Base-by-base conservation (phyloP, 352 stramenopile genomes). In the Elongisporangium undulatum region DNA sequence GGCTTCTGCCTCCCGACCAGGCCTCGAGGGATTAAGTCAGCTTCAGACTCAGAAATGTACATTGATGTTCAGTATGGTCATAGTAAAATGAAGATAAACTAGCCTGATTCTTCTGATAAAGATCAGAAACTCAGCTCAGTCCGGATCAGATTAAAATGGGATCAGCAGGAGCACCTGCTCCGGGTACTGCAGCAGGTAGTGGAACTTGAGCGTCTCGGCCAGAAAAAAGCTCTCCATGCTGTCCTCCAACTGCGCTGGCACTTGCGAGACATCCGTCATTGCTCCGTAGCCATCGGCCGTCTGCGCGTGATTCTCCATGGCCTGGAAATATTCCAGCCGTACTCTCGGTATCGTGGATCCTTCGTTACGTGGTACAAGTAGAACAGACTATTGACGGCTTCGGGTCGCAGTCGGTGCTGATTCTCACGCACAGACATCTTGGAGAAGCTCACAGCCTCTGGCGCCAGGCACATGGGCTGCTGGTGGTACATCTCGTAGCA, bases 221-320 rank as follows among this genome's bases (percentile, higher is more conserved):
- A 99, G 65, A 69, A 99, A 99, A 73, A 99, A 99, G 54, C 87
- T 98, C 74, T 99, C 96, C 96, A 98, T 98, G 58, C 94, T 89
- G 85, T 99, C 87, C 19, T 98, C 83, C n/a, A 90, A 81, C 29
- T 62, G 53, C 20, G 73, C 55, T 3, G 69, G 69, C 29, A 88
- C 48, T 50, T 86, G 26, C 2, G 67, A 74, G 21, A 89, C 77
- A 56, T 92, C 63, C 21, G 68, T 9, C 41, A 89, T 53, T 52
- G 75, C 75, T 12, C 89, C 95, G 64, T 98, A 99, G 5, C 86
- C 96, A 64, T 82, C 81, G 22, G 85, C 72, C 20, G 89, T 90
- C 69, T 94, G 94, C 62, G 94, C 95, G 63, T 98, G 80, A 20
- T 79, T 80, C 59, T 99, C 95, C 51, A 99, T 91, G 2, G 90